phyloP scores from a whole-genome alignment of 2,329 filamentous ascomycete genomes.

The Phaeophleospora eucalypticola region DNA sequence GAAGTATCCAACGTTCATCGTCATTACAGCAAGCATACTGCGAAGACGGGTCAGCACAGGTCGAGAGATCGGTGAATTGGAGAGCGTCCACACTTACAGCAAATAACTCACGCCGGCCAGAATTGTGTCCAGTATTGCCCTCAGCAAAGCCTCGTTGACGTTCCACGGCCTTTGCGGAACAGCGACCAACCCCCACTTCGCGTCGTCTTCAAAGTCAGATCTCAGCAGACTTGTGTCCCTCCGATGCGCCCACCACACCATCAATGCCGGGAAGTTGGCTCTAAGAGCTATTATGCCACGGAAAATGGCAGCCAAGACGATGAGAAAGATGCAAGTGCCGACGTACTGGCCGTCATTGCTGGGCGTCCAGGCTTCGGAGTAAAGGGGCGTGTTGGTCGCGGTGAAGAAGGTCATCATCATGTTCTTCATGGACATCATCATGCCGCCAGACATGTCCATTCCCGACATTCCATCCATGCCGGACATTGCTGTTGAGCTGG shows the following conservation, averaged over 20 bases:
- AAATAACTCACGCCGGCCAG: conserved; percentile 73
- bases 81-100: conserved; percentile 57
- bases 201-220: conserved; percentile 8
- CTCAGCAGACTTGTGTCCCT: conserved; percentile 15
- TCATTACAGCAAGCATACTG: conserved; percentile 90
- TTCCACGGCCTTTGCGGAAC: conserved; percentile 62
- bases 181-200: conserved; percentile 7
- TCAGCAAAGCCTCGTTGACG: conserved; percentile 69
- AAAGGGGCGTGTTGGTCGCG: conserved; percentile 58
- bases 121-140: conserved; percentile 64
- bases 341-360: conserved; percentile 65
- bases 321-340: conserved; percentile 84
- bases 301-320: conserved; percentile 65
- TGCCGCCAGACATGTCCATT: conserved; percentile 18
- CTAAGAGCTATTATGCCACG: conserved; percentile 46
- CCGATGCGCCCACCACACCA: conserved; percentile 11
- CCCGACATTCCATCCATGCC: conserved; percentile 10
- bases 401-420: conserved; percentile 63
- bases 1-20: conserved; percentile 79
- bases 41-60: background rate
- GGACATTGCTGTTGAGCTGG: conserved; percentile 5
- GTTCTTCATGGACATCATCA: conserved; percentile 33
- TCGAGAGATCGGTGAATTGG: background rate
- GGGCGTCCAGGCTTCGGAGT: conserved; percentile 69
- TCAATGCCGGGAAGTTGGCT: conserved; percentile 19